Base-by-base conservation (phyloP, 768 basidiomycete species). In the Russula virescens region DNA sequence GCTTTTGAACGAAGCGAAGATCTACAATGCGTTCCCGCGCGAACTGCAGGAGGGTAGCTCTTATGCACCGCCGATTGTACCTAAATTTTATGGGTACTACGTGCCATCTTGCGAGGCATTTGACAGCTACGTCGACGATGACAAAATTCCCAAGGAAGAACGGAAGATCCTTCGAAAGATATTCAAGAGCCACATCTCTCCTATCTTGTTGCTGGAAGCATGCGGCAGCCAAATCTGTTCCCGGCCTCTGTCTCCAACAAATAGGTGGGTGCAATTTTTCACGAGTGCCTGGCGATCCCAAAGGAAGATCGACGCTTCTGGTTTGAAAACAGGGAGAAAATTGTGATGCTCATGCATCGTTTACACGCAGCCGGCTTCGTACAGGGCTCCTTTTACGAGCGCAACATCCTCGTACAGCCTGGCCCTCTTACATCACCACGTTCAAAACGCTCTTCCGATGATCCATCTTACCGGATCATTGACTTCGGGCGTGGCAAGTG, bases 81-180 rank as follows among this genome's bases (percentile, higher is more conserved):
- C 86, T 0, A 83, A 85, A 69, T 87, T 80, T 70, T 87, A 83
- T 66, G 85, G 87, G 1, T 83, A 82, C 71, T 87, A 86, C 65
- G 68, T 66, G 0, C 75, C 75, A 0, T 61, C 65, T 1, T 49
- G 55, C 2, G 66, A 71, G 18, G 40, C 59, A 13, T 62, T 55
- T 10, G 21, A 53, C 9, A 9, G 5, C 21, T 10, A 54, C 19
- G 25, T 8, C 2, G 5, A 14, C 14, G 26, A 19, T 18, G 48
- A 19, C 10, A 6, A 23, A 8, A n/a, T 45, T 7, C 16, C 6
- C 4, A 26, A 56, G 10, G 18, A 21, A 18, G 26, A 34, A 18
- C 16, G 19, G 35, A 4, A 23, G 7, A 8, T 9, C 16, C 2
- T 35, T 5, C 16, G 21, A n/a, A 5, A 5, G 19, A 19, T 31